Conservation (phyloP, 2,329 filamentous ascomycete genomes). For the Talaromyces sp. region DNA sequence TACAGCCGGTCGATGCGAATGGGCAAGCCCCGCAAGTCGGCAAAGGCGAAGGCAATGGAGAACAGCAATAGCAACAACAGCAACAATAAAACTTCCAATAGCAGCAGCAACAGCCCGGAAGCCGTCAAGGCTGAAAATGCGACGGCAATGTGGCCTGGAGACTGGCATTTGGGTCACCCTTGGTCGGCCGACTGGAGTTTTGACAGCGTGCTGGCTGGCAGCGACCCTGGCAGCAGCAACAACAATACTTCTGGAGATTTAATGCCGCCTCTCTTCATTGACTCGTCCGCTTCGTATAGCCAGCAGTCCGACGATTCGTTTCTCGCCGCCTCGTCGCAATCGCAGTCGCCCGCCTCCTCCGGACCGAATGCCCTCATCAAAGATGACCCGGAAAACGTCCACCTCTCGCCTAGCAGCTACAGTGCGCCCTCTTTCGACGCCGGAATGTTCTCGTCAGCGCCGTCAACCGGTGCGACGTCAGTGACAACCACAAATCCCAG, state of each 20-base stretch:
- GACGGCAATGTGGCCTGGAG: neutral
- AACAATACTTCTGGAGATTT: slow-evolving; percentile 1
- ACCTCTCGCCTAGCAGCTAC: slow-evolving; percentile 10
- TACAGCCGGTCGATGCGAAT: slow-evolving; percentile 13
- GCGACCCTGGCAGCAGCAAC: slow-evolving; percentile 1
- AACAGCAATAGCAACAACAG: no score
- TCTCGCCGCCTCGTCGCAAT: neutral
- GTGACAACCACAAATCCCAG: neutral
- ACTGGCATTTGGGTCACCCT: neutral
- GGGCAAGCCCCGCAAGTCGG: slow-evolving; percentile 12
- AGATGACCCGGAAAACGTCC: slow-evolving; percentile 10
- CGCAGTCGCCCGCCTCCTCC: slow-evolving; percentile 4
- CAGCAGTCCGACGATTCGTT: slow-evolving; percentile 8
- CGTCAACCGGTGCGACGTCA: slow-evolving; percentile 1
- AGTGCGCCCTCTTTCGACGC: slow-evolving; percentile 8
- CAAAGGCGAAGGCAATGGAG: slow-evolving; percentile 10
- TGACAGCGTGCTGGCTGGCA: slow-evolving; percentile 5
- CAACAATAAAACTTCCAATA: neutral
- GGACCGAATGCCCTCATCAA: neutral
- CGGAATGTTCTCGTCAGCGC: neutral
- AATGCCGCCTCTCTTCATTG: slow-evolving; percentile 2
- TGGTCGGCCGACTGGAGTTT: slow-evolving; percentile 10
- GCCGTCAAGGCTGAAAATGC: neutral
- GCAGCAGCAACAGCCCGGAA: neutral
- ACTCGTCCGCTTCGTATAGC: slow-evolving; percentile 4